Base-by-base conservation (phyloP, 257 asterid genomes). In the Jacaranda copaia region DNA sequence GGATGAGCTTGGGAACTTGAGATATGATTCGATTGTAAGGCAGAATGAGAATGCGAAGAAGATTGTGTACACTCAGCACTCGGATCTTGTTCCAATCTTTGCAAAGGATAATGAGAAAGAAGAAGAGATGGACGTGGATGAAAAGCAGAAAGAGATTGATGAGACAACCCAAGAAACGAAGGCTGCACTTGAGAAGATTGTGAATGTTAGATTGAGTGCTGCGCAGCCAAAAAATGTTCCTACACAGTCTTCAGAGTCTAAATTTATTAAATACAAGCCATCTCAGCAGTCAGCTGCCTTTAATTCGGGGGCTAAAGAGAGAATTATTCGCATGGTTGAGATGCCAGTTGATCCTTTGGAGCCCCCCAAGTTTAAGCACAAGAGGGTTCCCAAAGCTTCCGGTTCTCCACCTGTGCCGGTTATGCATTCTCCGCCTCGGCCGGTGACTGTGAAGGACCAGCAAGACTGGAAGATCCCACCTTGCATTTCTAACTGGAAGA, bases 391-490 rank as follows among this genome's bases (percentile, higher is more conserved):
- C 0, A 91, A 87, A 81, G 99, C 99, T 32, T 91, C 98, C 2
- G 96, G 99, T 36, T 95, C 99, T 46, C 99, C 99, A 6, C 99
- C 98, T 0, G 99, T 93, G 70, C 98, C 99, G 0, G 92, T 95
- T 38, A 93, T 95, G 98, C 99, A 89, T 77, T 95, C 97, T 78
- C 99, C 94, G 4, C 97, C 98, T 52, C 93, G 98, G 36, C 93
- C 97, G 0, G 98, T 95, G 53, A 91, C 97, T 70, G 97, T 93
- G 72, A 95, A 93, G 80, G 98, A 91, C 82, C 97, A 95, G 80
- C 96, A 91, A 70, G 99, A 95, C 79, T 90, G 96, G 98, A 91
- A 95, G 82, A 95, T 95, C 65, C 96, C 98, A 8, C 98, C 98
- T 25, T 95, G 98, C 77, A 91, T 95, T 57, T 95, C 98, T 9